Percentiles rank a stretch among this genome's conserved stretches.
These are phyloP conservation scores for Casuarina glauca DNA, from an alignment of 306 rosid genomes.

Conservation along the genomic window DNA sequence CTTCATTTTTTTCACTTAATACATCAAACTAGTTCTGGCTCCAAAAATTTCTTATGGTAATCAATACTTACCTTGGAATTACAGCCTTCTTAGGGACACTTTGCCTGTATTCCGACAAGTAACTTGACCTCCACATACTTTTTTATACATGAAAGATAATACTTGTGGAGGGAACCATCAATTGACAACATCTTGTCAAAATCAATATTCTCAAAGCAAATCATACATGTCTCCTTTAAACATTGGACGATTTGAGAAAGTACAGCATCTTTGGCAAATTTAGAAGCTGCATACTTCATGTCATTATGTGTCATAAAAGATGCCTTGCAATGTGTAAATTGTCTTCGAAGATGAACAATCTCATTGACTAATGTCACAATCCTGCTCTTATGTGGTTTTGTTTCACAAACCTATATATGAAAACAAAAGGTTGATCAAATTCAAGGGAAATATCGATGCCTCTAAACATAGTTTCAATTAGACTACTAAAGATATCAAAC, in stretches of 20 bases:
- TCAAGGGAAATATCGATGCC: not conserved
- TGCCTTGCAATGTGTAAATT: constrained; percentile 40
- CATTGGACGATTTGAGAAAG: constrained; percentile 37
- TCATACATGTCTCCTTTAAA: constrained; percentile 40
- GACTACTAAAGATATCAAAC: too few species aligned
- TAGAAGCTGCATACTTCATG: constrained; percentile 25
- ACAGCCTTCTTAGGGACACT: constrained; percentile 59
- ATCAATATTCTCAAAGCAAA: constrained; percentile 50
- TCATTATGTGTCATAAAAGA: constrained; percentile 23
- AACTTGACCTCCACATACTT: constrained; percentile 55
- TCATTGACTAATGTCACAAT: constrained; percentile 31
- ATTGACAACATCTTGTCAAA: constrained; percentile 43
- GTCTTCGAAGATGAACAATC: constrained; percentile 32
- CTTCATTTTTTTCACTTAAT: constrained; percentile 37
- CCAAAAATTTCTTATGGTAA: constrained; percentile 44
- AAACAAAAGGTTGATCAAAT: not conserved
- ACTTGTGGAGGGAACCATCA: constrained; percentile 51
- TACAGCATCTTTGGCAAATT: constrained; percentile 52
- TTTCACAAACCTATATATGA: constrained; percentile 37
- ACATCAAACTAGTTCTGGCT: constrained; percentile 36
- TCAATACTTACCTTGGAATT: constrained; percentile 41
- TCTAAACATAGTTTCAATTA: too few species aligned
- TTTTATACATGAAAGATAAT: constrained; percentile 57
- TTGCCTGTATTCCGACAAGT: constrained; percentile 40
- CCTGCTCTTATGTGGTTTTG: constrained; percentile 29